Conservation (phyloP, 768 basidiomycete genomes). For the Pleurotus tuber-regium region DNA sequence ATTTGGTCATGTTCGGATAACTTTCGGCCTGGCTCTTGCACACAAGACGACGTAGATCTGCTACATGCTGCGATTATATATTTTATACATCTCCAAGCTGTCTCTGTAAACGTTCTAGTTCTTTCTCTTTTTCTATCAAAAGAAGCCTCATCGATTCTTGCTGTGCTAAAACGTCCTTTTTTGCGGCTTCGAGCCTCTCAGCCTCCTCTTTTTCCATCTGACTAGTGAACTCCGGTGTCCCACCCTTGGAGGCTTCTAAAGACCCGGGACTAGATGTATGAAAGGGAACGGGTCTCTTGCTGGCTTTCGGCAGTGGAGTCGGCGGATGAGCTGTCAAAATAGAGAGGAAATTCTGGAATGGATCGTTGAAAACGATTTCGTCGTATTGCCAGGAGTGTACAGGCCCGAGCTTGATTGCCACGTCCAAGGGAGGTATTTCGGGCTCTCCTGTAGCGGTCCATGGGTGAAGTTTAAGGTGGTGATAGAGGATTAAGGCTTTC, state of each 20-base stretch:
- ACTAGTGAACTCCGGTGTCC: slow-evolving; percentile 80
- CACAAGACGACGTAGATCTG: too few species aligned
- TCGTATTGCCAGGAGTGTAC: slow-evolving; percentile 99
- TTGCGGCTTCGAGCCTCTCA: slow-evolving; percentile 74
- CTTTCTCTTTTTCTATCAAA: slow-evolving; percentile 81
- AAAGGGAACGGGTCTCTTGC: slow-evolving; percentile 66
- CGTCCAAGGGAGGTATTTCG: slow-evolving; percentile 65
- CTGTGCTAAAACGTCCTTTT: slow-evolving; percentile 67
- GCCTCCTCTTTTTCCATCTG: slow-evolving; percentile 88
- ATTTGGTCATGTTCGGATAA: too few species aligned
- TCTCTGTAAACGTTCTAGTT: slow-evolving; percentile 68
- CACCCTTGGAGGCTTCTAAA: slow-evolving; percentile 62
- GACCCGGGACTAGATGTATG: slow-evolving; percentile 53
- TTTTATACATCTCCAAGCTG: too few species aligned
- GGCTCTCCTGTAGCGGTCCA: slow-evolving; percentile 69
- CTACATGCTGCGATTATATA: too few species aligned
- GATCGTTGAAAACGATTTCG: slow-evolving; percentile 95
- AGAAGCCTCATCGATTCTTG: slow-evolving; percentile 68
- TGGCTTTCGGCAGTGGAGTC: slow-evolving; percentile 69
- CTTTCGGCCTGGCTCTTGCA: too few species aligned
- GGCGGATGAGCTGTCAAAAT: slow-evolving; percentile 81
- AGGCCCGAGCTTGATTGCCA: slow-evolving; percentile 65
- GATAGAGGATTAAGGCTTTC: slow-evolving; percentile 83
- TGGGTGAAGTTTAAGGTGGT: slow-evolving; percentile 94
- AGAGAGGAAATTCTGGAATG: slow-evolving; percentile 82